A percentile compares a stretch with the other conserved stretches of the same genome.
phyloP scores from a whole-genome alignment of 371 early-diverging fungal species.

The Capillidium rhysosporum region DNA sequence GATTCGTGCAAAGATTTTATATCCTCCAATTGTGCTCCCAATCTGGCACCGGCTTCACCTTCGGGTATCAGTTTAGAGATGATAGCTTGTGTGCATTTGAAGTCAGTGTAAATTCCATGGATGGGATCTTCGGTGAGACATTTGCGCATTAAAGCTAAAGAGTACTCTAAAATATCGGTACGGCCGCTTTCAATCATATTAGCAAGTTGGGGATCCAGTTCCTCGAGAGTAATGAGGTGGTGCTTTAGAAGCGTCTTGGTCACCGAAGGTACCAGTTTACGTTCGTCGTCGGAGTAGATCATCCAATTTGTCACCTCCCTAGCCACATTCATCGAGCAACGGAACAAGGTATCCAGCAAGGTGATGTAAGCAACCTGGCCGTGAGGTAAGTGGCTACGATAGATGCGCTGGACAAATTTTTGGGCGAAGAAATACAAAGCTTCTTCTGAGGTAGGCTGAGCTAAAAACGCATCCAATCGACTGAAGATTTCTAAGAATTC shows the following conservation, averaged over 20 bases:
- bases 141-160: constrained; percentile 46
- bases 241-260: constrained; percentile 59
- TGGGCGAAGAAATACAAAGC: constrained; percentile 62
- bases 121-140: constrained; percentile 38
- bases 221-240: constrained; percentile 47
- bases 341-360: constrained; percentile 60
- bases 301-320: constrained; percentile 80
- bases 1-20: constrained; percentile 11
- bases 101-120: constrained; percentile 15
- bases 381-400: constrained; percentile 11
- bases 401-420: constrained; percentile 46
- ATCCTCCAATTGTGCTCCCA: constrained; percentile 12
- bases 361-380: constrained; percentile 62
- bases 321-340: constrained; percentile 47
- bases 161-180: constrained; percentile 50
- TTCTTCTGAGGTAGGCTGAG: constrained; percentile 24
- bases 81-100: constrained; percentile 47
- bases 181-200: constrained; percentile 55
- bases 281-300: constrained; percentile 84
- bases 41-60: constrained; percentile 23
- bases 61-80: constrained; percentile 33
- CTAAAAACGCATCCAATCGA: neutral
- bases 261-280: constrained; percentile 70
- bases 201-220: constrained; percentile 74
- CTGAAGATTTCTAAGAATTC: neutral